Percentiles rank a stretch among this genome's conserved stretches.
Evolutionary conservation across 2,329 filamentous ascomycete genomes (phyloP).

Genomic region (Curvularia sp.): DNA sequence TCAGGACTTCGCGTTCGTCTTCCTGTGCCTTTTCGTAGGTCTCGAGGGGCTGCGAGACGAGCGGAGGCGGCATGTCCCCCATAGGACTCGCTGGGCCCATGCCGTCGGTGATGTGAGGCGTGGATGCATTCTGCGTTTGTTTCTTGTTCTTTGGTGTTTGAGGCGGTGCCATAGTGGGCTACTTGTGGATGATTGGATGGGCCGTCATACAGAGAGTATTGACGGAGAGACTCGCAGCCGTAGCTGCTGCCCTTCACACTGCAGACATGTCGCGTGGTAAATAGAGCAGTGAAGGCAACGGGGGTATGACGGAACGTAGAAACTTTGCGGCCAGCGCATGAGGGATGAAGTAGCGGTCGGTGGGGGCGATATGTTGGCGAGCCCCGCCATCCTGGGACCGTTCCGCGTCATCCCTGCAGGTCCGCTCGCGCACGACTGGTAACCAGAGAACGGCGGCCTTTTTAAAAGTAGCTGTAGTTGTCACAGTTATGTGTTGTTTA

Average conservation of each 20-base stretch:
- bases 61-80: conserved; percentile 39
- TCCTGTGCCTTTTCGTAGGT: conserved; percentile 81
- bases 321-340: conserved; percentile 36
- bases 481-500: too few species aligned
- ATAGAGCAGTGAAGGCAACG: conserved; percentile 22
- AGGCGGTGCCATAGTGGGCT: conserved; percentile 55
- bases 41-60: conserved; percentile 57
- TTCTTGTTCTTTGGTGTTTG: conserved; percentile 55
- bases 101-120: conserved; percentile 34
- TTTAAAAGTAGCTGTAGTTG: too few species aligned
- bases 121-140: conserved; percentile 41
- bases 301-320: conserved; percentile 27
- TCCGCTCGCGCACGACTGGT: background rate
- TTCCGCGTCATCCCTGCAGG: conserved; percentile 24
- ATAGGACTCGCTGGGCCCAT: conserved; percentile 34
- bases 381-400: conserved; percentile 26
- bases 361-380: conserved; percentile 32
- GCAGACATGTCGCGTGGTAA: conserved; percentile 43
- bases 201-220: conserved; percentile 38
- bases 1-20: conserved; percentile 84
- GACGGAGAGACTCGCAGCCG: conserved; percentile 55
- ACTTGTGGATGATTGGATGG: conserved; percentile 44
- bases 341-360: conserved; percentile 27
- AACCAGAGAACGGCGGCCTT: too few species aligned
- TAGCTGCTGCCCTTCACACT: conserved; percentile 56